Base-by-base conservation (phyloP, 2,329 filamentous ascomycete species). In the Drechslerella coelobrocha region DNA sequence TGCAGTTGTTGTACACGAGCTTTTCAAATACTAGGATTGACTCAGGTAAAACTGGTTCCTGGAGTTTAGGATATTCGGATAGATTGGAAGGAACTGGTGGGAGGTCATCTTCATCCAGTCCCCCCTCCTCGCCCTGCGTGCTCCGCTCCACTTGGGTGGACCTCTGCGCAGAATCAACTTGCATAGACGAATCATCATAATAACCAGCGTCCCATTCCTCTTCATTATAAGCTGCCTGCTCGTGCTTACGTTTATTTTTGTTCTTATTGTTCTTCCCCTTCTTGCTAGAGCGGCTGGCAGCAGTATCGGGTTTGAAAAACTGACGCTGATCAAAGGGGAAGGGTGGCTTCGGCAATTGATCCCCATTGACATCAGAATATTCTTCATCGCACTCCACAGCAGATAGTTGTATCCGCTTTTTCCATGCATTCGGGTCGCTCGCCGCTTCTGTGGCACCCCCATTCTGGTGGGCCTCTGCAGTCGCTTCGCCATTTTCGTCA, bases 301-400 rank as follows among this genome's bases (percentile, higher is more conserved):
- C 39, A 2, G 27, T 17, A 8, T 45, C 19, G 2, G 17, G 14
- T 7, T 50, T 48, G 59, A 53, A 34, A 5, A 71, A 23, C n/a
- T 62, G 47, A 21, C 68, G 51, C 37, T 75, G 75, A 21, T 74
- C 72, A 26, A 76, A 76, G 1, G 75, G 75, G 50, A 75, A 76
- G 7, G 53, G 45, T 6, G 75, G 75, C 21, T 34, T 37, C 1
- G 74, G 74, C 31, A 74, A 54, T 45, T 54, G 61, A 23, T 71
- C 48, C n/a, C 63, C 62, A 51, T 48, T 45, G 3, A 21, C 59
- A 41, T 69, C 47, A n/a, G 51, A 59, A n/a, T 50, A 62, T 10
- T 74, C 69, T 29, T 68, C 61, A 41, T 75, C 74, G 48, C 74
- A 75, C 56, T 76, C 75, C 17, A 75, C 68, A 14, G 75, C 75